Evolutionary conservation across 2,329 filamentous ascomycete genomes (phyloP), one percentile per base, ranked within the genome.

Genomic region (Fusarium domesticum): DNA sequence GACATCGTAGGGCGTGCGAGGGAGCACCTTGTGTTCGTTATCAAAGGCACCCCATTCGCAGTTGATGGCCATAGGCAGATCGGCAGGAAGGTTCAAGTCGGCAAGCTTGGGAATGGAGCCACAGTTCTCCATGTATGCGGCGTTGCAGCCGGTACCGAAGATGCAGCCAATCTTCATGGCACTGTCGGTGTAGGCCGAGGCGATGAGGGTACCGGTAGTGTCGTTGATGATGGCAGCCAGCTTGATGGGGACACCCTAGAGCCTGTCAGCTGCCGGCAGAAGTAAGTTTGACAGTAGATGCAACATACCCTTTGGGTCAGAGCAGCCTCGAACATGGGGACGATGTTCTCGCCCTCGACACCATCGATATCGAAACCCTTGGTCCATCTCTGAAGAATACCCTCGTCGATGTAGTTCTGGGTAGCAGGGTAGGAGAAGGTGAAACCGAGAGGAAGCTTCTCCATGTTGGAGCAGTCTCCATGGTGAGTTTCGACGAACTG

Each of bases 11-110:
- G 80, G 80, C 18, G 91, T 96, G 42, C 83, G 80, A 11, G 91
- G 91, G 11, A 96, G 83, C 42, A 96, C 85, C 60, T 85, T 78
- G 72, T 92, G 86, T 69, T 95, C 88, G 67, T 96, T 96, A 69
- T 96, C 92, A 63, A 97, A 96, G 25, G 92, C 91, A 55, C 92
- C 92, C 80, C 91, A 96, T 69, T 97, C 92, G 74, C 91, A 96
- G 76, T 96, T 96, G 73, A 97, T 96, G 40, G 89, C 90, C 77
- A 96, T 95, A 36, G 85, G 89, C 48, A 83, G 83, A 50, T 93
- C 84, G 0, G 89, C 75, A 38, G 90, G 87, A 30, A 97, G 80
- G 61, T 95, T 93, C 76, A 95, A 80, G 71, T 96, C 83, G 10
- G 87, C 89, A 42, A 98, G 81, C 77, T 98, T 98, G 54, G 91